Percentiles rank a stretch among this genome's conserved stretches.
These are phyloP conservation scores for Pontederia paniculata DNA, from an alignment of 176 grass and related monocot genomes.

Conservation along the genomic window DNA sequence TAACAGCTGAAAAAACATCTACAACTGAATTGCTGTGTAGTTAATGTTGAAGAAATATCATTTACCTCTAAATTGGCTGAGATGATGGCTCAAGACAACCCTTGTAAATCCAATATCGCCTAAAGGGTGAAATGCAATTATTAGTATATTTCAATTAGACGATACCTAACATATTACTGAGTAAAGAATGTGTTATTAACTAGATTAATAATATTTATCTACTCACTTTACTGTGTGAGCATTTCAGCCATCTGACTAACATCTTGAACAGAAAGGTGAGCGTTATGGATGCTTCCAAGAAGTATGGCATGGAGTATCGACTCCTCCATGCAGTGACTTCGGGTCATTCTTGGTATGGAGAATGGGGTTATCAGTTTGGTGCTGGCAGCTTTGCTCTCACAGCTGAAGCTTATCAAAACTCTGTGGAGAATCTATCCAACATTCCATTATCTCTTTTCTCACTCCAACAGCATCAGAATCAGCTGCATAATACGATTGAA, in stretches of 20 bases:
- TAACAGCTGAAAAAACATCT: too few relatives aligned
- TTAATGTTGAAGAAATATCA: too few relatives aligned
- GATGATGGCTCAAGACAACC: too few relatives aligned
- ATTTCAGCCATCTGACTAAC: background rate
- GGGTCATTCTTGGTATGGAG: conserved; percentile 52
- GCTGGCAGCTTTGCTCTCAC: conserved; percentile 58
- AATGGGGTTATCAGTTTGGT: conserved; percentile 65
- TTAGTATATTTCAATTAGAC: too few relatives aligned
- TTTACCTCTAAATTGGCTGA: too few relatives aligned
- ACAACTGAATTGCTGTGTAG: too few relatives aligned
- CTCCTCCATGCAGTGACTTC: conserved; percentile 36
- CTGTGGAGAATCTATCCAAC: conserved; percentile 33
- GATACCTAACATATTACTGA: too few relatives aligned
- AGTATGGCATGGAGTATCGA: conserved; percentile 39
- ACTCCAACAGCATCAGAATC: conserved; percentile 17
- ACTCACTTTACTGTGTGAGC: too few relatives aligned
- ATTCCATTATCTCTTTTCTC: conserved; percentile 35
- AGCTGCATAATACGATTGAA: conserved; percentile 39
- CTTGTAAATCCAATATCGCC: too few relatives aligned
- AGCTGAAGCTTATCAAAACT: conserved; percentile 29
- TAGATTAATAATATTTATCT: too few relatives aligned
- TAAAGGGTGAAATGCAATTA: too few relatives aligned
- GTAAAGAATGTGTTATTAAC: too few relatives aligned
- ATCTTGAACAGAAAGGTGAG: conserved; percentile 47
- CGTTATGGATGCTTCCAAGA: conserved; percentile 59